Base-by-base conservation (phyloP, 768 basidiomycete species). In the Naematelia aurantialba region DNA sequence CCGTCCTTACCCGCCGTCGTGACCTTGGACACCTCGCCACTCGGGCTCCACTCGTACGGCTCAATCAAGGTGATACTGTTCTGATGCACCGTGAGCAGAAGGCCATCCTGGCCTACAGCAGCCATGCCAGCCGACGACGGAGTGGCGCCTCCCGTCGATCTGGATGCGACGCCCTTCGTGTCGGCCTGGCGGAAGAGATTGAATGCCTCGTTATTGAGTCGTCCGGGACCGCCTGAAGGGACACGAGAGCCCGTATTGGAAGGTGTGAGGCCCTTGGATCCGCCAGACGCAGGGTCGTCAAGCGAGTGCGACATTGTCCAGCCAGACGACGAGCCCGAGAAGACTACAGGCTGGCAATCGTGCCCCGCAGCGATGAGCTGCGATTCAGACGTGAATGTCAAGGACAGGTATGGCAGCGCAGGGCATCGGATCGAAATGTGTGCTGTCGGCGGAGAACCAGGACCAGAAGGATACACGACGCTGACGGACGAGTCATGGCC, bases 51-150 rank as follows among this genome's bases (percentile, higher is more conserved):
- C 61, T 87, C 87, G 70, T 89, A 96, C 25, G 89, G 80, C 57
- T 91, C 80, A 42, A 98, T 82, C 66, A 82, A 87, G n/a, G 91
- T 97, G 78, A 99, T 96, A 34, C 93, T 96, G 80, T 99, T 99
- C 82, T 98, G 96, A 74, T 98, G 96, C 51, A 96, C 83, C 13
- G 96, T 98, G 70, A 83, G 79, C 52, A 94, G 79, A 73, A 93
- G 89, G 2, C 88, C 89, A 69, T 88, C 85, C 3, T 77, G 74
- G 2, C 78, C 77, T 17, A 74, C 75, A 5, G 59, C 66, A 11
- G 73, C 65, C 4, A 73, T 61, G 14, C 69, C 73, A 25, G 73
- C 72, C 0, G 70, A 66, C 0, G 79, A 78, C 10, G 71, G 76
- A 4, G 66, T 50, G 8, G 59, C 69, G 17, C 55, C 62, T 22